phyloP scores from a whole-genome alignment of 768 basidiomycete genomes.

The Brasilioporus rufonigricans region DNA sequence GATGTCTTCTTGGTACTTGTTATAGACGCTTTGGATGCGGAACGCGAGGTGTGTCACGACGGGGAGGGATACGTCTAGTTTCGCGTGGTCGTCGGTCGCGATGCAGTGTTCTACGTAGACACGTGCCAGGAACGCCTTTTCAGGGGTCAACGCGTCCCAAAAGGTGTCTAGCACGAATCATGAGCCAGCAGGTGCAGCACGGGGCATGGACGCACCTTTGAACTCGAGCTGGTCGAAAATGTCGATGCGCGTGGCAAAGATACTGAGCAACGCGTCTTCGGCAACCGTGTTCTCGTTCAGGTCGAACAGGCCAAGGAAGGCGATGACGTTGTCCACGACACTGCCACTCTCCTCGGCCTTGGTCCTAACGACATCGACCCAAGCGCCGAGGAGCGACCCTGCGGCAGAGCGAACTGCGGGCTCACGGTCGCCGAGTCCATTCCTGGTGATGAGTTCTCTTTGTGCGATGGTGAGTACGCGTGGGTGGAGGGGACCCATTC shows the following conservation, averaged over 20 bases:
- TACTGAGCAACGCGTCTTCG: constrained; percentile 68
- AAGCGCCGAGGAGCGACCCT: constrained; percentile 64
- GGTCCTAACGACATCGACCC: constrained; percentile 60
- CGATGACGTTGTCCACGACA: constrained; percentile 38
- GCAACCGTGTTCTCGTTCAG: constrained; percentile 57
- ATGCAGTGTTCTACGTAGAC: constrained; percentile 81
- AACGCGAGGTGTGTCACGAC: constrained; percentile 83
- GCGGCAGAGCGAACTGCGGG: constrained; percentile 68
- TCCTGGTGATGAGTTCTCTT: constrained; percentile 71
- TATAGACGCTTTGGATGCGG: constrained; percentile 68
- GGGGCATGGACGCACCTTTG: constrained; percentile 46
- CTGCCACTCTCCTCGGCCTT: constrained; percentile 39
- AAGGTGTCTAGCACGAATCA: constrained; percentile 52
- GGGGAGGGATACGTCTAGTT: constrained; percentile 71
- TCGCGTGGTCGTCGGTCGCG: constrained; percentile 53
- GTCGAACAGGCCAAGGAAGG: constrained; percentile 60
- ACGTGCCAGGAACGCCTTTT: constrained; percentile 77
- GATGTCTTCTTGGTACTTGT: constrained; percentile 49
- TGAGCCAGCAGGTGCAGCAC: background rate
- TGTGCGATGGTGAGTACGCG: constrained; percentile 65
- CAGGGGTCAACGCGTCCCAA: constrained; percentile 69
- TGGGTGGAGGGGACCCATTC: constrained; percentile 60
- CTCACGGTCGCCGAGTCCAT: constrained; percentile 88
- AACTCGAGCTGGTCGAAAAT: constrained; percentile 70
- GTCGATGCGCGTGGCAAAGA: constrained; percentile 65